A percentile compares a stretch with the other conserved stretches of the same genome.
These are phyloP conservation scores for Zygosaccharomyces kombuchaensis DNA, from an alignment of 805 yeast species.

Conservation along the genomic window DNA sequence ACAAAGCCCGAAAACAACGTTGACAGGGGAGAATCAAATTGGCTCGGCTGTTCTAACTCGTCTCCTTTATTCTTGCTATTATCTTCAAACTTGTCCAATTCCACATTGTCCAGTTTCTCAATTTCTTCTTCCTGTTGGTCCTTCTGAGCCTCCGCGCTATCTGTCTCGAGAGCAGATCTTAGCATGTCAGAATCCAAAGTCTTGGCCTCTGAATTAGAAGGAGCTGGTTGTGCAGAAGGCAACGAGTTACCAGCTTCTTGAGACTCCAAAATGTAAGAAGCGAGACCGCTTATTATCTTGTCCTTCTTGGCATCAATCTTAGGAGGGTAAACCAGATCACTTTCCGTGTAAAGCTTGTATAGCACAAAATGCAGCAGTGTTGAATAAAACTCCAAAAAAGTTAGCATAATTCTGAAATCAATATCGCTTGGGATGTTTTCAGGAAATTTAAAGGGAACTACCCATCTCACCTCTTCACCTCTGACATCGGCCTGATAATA, in stretches of 20 bases:
- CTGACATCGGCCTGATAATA: conserved; percentile 85
- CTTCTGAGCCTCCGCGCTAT: conserved; percentile 37
- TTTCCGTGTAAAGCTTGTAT: conserved; percentile 78
- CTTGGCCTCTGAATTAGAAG: conserved; percentile 29
- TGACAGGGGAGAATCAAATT: conserved; percentile 54
- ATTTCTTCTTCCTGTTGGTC: conserved; percentile 35
- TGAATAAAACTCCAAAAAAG: conserved; percentile 93
- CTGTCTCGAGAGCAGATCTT: conserved; percentile 48
- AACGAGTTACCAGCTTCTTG: conserved; percentile 30
- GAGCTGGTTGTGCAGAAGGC: conserved; percentile 36
- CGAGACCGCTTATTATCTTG: conserved; percentile 86
- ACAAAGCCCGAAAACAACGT: conserved; percentile 67
- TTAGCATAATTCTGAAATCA: conserved; percentile 94
- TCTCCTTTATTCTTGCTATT: conserved; percentile 62
- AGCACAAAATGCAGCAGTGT: conserved; percentile 85
- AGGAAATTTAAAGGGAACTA: conserved; percentile 95
- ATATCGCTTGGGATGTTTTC: conserved; percentile 91
- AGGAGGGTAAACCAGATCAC: conserved; percentile 89
- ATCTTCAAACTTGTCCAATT: conserved; percentile 70
- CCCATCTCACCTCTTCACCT: conserved; percentile 95
- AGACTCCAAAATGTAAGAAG: conserved; percentile 71
- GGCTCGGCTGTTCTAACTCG: conserved; percentile 64
- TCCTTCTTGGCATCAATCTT: conserved; percentile 64
- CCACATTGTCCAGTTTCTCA: conserved; percentile 42
- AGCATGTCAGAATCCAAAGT: conserved; percentile 43